These are phyloP conservation scores for Mortierella polycephala DNA, from an alignment of 371 early-diverging fungal genomes.

Conservation along the genomic window DNA sequence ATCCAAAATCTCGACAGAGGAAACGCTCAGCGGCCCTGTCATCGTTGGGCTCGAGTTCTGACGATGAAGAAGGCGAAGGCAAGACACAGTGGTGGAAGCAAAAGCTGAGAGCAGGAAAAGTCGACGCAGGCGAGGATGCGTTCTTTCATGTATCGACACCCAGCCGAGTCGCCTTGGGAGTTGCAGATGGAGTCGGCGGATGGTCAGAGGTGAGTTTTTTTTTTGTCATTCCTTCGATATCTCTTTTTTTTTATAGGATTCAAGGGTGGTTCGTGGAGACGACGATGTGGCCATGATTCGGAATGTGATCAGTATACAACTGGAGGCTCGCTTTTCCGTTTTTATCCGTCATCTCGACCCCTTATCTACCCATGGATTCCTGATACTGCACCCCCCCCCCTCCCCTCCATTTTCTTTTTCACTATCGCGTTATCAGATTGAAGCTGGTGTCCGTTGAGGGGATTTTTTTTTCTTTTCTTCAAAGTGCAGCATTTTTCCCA, in stretches of 20 bases:
- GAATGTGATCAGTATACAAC: slow-evolving; percentile 3
- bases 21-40: slow-evolving; percentile 10
- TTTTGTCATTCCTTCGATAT: not conserved
- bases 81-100: slow-evolving; percentile 42
- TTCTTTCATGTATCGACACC: slow-evolving; percentile 73
- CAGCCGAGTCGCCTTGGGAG: slow-evolving; percentile 68
- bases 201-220: slow-evolving; percentile 64
- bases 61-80: slow-evolving; percentile 10
- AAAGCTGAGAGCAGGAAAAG: slow-evolving; percentile 61
- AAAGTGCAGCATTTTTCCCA: too few species aligned
- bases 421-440: too few species aligned
- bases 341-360: too few species aligned
- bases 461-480: too few species aligned
- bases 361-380: too few species aligned
- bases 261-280: not conserved
- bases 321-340: too few species aligned
- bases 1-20: slow-evolving; percentile 35
- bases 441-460: too few species aligned
- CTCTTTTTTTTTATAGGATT: not conserved
- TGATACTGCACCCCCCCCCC: too few species aligned
- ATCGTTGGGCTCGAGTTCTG: slow-evolving; percentile 1
- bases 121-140: slow-evolving; percentile 80
- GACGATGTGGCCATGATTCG: not conserved
- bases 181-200: slow-evolving; percentile 80
- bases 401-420: too few species aligned